Evolutionary conservation across 2,329 filamentous ascomycete species (phyloP).

Genomic region (Penicillium sp.): DNA sequence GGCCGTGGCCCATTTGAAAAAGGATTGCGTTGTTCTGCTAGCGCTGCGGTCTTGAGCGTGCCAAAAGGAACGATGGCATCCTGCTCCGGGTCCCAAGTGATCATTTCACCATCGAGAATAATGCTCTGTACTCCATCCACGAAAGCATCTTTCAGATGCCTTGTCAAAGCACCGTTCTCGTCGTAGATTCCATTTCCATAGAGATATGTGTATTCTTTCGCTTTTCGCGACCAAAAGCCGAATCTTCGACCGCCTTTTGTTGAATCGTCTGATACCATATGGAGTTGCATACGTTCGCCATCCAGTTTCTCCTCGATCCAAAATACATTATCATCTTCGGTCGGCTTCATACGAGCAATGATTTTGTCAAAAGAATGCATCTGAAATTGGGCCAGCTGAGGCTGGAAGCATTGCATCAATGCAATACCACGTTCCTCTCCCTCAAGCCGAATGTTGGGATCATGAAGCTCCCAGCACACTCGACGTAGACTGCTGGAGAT

Average conservation of each 20-base stretch:
- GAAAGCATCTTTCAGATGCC: constrained; percentile 77
- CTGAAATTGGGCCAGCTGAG: constrained; percentile 90
- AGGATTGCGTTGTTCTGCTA: constrained; percentile 74
- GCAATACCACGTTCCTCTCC: constrained; percentile 71
- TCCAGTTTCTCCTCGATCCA: constrained; percentile 99
- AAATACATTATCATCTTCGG: constrained; percentile 71
- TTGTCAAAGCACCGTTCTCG: constrained; percentile 72
- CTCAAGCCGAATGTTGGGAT: constrained; percentile 70
- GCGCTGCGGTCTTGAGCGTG: constrained; percentile 85
- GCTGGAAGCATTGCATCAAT: constrained; percentile 94
- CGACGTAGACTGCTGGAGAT: constrained; percentile 85
- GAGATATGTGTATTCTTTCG: constrained; percentile 92
- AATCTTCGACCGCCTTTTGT: constrained; percentile 71
- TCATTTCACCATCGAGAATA: constrained; percentile 97
- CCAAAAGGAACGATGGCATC: constrained; percentile 88
- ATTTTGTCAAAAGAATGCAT: constrained; percentile 78
- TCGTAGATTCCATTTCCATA: constrained; percentile 79
- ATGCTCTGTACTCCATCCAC: constrained; percentile 73
- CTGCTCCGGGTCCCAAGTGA: constrained; percentile 88
- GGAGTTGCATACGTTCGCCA: constrained; percentile 94
- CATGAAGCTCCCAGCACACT: constrained; percentile 90
- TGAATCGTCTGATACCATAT: constrained; percentile 72
- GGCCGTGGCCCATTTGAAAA: constrained; percentile 67
- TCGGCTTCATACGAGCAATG: constrained; percentile 65
- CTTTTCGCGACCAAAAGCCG: constrained; percentile 91